Base-by-base conservation (phyloP, 2,329 filamentous ascomycete genomes). In the Fusarium tjaetaba region DNA sequence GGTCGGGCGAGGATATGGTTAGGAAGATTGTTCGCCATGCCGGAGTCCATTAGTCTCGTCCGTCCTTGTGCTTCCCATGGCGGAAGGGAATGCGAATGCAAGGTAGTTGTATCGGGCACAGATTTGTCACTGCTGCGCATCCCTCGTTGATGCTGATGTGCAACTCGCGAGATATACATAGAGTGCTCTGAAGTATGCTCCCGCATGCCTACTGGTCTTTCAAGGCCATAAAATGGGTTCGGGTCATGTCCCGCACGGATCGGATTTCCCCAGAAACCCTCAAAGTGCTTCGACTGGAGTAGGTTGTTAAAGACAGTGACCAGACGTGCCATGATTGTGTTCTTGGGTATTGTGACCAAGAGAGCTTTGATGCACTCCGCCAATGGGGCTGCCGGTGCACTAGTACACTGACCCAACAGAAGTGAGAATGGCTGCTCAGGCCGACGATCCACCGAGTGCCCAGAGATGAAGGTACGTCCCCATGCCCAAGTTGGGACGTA, bases 191-290 rank as follows among this genome's bases (percentile, higher is more conserved):
- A 42, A 2, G 39, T 49, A 32, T 67, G 41, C 4, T 45, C 18
- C 20, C 15, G 45, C 34, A 30, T 30, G 1, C n/a, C 30, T 0
- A 15, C 5, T 3, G 67, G 58, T 3, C 34, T 51, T 4, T 74
- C 74, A 1, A 74, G 61, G 1, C 76, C 76, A 30, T 78, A 78
- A 3, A 78, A 78, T 0, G 76, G 76, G 28, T 78, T 78, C 0
- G 76, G 73, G 11, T 78, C 76, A 39, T 78, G 76, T 0, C 76
- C 76, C 2, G 76, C 76, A 1, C 74, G 57, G 4, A 78, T 78
- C 0, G 76, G 76, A 24, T 78, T 78, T 2, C 70, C 74, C 76
- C 76, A 78, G 1, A 78, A 16, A 1, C 73, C 63, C 7, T 78
- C 72, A 6, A 74, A 69, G 2, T 39, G 34, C 18, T 75, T 75